Percentiles rank a stretch among this genome's conserved stretches.
Conservation (phyloP, 2,329 filamentous ascomycete genomes). For the Aspergillus vadensis region DNA sequence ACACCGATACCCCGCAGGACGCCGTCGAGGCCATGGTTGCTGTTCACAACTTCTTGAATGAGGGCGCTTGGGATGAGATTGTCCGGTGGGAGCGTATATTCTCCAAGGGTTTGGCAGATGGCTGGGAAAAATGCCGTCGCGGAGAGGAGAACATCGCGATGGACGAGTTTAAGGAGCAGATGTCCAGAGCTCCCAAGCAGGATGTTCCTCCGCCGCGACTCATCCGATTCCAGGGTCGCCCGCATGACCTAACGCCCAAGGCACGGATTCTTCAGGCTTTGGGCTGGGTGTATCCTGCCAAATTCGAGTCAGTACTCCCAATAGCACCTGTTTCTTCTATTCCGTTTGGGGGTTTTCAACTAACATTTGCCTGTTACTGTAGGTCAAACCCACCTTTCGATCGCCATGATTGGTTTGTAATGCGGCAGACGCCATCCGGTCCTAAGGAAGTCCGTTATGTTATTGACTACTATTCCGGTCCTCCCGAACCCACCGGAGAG, state of each 20-base stretch:
- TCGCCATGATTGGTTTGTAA: conserved; percentile 94
- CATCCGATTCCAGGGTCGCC: conserved; percentile 83
- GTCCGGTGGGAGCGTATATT: conserved; percentile 91
- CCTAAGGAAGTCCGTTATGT: conserved; percentile 84
- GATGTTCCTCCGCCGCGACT: conserved; percentile 65
- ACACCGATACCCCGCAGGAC: conserved; percentile 89
- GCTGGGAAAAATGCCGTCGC: conserved; percentile 71
- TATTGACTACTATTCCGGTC: conserved; percentile 93
- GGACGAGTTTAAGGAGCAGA: conserved; percentile 56
- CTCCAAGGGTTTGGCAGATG: conserved; percentile 67
- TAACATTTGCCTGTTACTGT: background rate
- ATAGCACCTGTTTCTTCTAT: background rate
- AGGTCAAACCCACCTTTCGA: conserved; percentile 88
- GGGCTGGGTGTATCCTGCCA: conserved; percentile 74
- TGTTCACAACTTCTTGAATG: conserved; percentile 97
- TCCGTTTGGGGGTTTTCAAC: background rate
- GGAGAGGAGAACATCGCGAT: conserved; percentile 68
- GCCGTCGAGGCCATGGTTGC: conserved; percentile 96
- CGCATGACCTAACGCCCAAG: conserved; percentile 88
- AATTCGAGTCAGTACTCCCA: conserved; percentile 65
- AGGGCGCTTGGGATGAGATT: conserved; percentile 96
- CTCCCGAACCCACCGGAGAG: conserved; percentile 79
- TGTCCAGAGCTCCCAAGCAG: conserved; percentile 32
- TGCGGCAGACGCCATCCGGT: conserved; percentile 67
- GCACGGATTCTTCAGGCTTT: conserved; percentile 80